phyloP scores from a whole-genome alignment of 2,329 filamentous ascomycete species.

The Metarhizium guizhouense region DNA sequence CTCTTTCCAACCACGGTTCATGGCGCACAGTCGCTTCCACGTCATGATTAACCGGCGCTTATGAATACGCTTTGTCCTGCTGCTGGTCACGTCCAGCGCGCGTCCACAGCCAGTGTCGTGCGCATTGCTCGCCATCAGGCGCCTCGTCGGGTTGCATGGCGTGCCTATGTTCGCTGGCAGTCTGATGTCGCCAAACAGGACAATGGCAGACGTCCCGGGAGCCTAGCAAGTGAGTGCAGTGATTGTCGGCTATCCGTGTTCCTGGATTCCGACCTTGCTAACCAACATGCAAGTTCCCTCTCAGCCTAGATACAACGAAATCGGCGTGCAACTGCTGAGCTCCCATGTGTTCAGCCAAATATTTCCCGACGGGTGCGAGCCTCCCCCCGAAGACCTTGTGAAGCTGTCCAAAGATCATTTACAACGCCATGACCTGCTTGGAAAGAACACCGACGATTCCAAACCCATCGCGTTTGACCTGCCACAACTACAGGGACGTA shows the following conservation, averaged over 20 bases:
- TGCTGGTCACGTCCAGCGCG: conserved; percentile 29
- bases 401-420: conserved; percentile 76
- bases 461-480: conserved; percentile 79
- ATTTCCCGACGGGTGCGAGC: conserved; percentile 51
- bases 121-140: conserved; percentile 41
- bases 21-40: conserved; percentile 9
- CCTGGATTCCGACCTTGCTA: neutral
- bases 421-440: conserved; percentile 73
- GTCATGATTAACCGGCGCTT: conserved; percentile 17
- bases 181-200: conserved; percentile 22
- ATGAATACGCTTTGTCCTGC: conserved; percentile 22
- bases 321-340: conserved; percentile 91
- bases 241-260: neutral
- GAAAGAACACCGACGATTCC: conserved; percentile 75
- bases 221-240: conserved; percentile 31
- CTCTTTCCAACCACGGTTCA: neutral
- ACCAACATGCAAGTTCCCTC: conserved; percentile 30
- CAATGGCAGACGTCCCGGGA: conserved; percentile 13
- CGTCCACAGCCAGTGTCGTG: conserved; percentile 37
- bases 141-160: conserved; percentile 26
- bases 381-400: conserved; percentile 63
- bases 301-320: conserved; percentile 73
- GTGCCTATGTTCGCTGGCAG: conserved; percentile 35
- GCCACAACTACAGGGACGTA: conserved; percentile 67
- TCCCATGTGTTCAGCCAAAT: conserved; percentile 73